Percentiles rank a stretch among this genome's conserved stretches.
Evolutionary conservation across 176 grass and related monocot genomes (phyloP).

Genomic region (Luzula sylvatica): DNA sequence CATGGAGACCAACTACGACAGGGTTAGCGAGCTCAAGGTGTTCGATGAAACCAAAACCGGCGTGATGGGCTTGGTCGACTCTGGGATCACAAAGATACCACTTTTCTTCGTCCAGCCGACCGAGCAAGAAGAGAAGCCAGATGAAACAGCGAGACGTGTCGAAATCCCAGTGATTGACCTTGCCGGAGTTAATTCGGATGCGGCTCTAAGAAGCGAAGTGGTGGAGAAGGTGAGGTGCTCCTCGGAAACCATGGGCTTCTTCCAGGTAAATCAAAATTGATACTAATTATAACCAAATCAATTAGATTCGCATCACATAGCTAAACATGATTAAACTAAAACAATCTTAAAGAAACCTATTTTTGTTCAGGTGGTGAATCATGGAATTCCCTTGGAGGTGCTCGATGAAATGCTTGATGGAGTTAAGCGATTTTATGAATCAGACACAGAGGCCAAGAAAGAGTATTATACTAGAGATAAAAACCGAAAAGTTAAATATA

Average conservation of each 20-base stretch:
- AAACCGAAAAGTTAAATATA: background rate
- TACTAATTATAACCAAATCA: background rate
- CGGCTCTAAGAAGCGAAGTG: background rate
- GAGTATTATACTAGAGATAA: constrained; percentile 3
- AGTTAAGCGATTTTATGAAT: constrained; percentile 5
- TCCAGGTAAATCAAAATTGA: too few relatives aligned
- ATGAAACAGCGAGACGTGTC: background rate
- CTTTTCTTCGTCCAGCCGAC: background rate
- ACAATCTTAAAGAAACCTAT: background rate
- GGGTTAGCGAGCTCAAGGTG: background rate
- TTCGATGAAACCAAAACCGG: constrained; percentile 14
- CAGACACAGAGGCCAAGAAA: background rate
- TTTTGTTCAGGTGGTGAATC: constrained; percentile 27
- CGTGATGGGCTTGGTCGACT: constrained; percentile 14
- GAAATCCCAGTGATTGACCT: constrained; percentile 19
- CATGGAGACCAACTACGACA: constrained; percentile 8
- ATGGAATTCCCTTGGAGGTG: background rate
- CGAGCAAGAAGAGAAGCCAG: background rate
- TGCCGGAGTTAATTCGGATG: background rate
- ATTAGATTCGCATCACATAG: too few relatives aligned
- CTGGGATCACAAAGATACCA: background rate
- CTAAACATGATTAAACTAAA: too few relatives aligned
- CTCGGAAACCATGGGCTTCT: constrained; percentile 6
- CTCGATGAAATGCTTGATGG: background rate
- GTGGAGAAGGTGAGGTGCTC: background rate